A percentile compares a stretch with the other conserved stretches of the same genome.
Evolutionary conservation across 2,329 filamentous ascomycete species (phyloP).

Genomic region (Cordyceps javanica): DNA sequence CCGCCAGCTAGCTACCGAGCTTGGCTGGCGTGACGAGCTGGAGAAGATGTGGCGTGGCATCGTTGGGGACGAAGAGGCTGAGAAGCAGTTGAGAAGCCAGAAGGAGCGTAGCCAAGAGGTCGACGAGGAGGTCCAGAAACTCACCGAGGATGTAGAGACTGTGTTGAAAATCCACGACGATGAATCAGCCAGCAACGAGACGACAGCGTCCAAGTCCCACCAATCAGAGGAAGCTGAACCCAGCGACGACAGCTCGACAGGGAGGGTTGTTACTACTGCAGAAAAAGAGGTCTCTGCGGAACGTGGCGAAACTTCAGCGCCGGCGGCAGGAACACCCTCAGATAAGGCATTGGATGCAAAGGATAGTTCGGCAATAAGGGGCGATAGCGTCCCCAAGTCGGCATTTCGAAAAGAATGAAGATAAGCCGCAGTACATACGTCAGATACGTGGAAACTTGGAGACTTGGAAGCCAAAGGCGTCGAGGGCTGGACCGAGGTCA

Average conservation of each 20-base stretch:
- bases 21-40: conserved; percentile 83
- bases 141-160: conserved; percentile 30
- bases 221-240: conserved; percentile 27
- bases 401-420: neutral
- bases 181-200: conserved; percentile 6
- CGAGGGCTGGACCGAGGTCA: too few species aligned
- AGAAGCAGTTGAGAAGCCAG: conserved; percentile 35
- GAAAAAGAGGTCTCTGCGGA: neutral
- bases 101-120: conserved; percentile 26
- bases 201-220: neutral
- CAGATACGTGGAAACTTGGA: neutral
- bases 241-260: neutral
- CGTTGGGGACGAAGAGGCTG: conserved; percentile 55
- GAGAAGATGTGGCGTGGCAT: conserved; percentile 66
- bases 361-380: neutral
- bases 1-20: conserved; percentile 65
- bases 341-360: neutral
- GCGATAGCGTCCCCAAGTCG: neutral
- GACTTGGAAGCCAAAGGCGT: neutral
- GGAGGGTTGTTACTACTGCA: neutral
- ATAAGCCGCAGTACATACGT: neutral
- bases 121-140: conserved; percentile 39
- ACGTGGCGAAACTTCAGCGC: neutral
- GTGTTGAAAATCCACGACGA: conserved; percentile 27
- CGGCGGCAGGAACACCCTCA: neutral